Base-by-base conservation (phyloP, 1,139 yeast species). In the Lodderomyces orthopsilosis region DNA sequence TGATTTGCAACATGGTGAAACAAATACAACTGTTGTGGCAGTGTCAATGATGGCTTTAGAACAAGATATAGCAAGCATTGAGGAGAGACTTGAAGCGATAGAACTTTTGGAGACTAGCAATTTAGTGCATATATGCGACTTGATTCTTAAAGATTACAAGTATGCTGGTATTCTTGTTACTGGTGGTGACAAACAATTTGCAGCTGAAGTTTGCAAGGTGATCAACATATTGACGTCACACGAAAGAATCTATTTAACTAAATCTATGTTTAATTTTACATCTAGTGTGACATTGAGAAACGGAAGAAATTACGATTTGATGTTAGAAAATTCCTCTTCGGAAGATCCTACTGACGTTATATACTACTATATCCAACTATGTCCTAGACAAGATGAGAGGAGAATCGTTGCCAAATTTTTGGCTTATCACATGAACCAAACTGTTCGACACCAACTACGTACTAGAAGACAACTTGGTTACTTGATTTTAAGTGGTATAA, bases 291-390 rank as follows among this genome's bases (percentile, higher is more conserved):
- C 65, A 1, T 57, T 80, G 1, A 50, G 51, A 1, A 58, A 63
- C 0, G 76, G 79, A 0, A 60, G 57, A 2, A 62, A 68, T 41
- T 70, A 57, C 43, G 51, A 55, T 17, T 55, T 62, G 37, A 57
- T 62, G 13, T 55, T 59, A 14, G 24, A 41, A 1, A 63, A 52
- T 32, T 26, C 66, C 0, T 66, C 71, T 21, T 53, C 59, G 14
- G 61, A 56, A 14, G 85, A 81, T 52, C 75, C 75, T 2, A 71
- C 75, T 33, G 77, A 72, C 49, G 63, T 80, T 1, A 60, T 79
- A 3, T 70, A 70, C 7, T 68, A 69, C 50, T 83, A 75, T 51
- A 58, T 81, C 27, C 86, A 83, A 57, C 62, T 81, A 1, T 87
- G 87, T 0, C 41, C 49, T 2, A 61, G 83, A 43, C 55, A 59